These are phyloP conservation scores for Kurtzmaniella quercitrusa DNA, from an alignment of 1,139 yeast genomes.

Conservation along the genomic window DNA sequence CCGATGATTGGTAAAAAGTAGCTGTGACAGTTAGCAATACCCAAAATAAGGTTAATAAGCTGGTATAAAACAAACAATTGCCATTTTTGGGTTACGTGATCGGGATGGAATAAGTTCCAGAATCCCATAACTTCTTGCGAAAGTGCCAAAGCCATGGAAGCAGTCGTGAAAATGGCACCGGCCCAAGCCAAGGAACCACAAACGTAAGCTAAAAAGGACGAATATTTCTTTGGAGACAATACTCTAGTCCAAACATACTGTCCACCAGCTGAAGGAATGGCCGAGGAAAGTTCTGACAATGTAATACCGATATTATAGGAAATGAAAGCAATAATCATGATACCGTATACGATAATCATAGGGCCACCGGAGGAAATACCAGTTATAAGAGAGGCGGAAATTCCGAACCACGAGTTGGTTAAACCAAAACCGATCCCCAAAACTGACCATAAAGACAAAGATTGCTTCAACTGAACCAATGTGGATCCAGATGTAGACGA, in stretches of 20 bases:
- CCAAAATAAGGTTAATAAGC: constrained; percentile 19
- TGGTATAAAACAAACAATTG: constrained; percentile 21
- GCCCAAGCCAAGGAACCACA: constrained; percentile 59
- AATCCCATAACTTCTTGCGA: constrained; percentile 46
- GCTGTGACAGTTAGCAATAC: constrained; percentile 36
- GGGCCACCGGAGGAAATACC: constrained; percentile 70
- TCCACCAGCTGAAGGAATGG: constrained; percentile 27
- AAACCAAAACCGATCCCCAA: constrained; percentile 67
- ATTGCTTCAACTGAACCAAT: constrained; percentile 4
- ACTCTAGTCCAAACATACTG: constrained; percentile 29
- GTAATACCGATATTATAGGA: constrained; percentile 38
- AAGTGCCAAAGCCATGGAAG: constrained; percentile 50
- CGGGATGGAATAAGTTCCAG: constrained; percentile 31
- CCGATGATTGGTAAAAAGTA: constrained; percentile 20
- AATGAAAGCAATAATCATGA: constrained; percentile 53
- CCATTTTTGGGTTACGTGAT: constrained; percentile 20
- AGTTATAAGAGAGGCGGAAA: constrained; percentile 59
- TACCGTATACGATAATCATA: constrained; percentile 62
- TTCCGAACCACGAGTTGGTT: constrained; percentile 70
- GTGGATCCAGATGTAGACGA: background rate
- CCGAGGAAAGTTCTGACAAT: constrained; percentile 25
- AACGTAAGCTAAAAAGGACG: constrained; percentile 36
- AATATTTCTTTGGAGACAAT: constrained; percentile 18
- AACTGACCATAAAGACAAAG: constrained; percentile 43
- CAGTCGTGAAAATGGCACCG: constrained; percentile 54